These are phyloP conservation scores for Iberis amara DNA, from an alignment of 441 rosid genomes.

Conservation along the genomic window DNA sequence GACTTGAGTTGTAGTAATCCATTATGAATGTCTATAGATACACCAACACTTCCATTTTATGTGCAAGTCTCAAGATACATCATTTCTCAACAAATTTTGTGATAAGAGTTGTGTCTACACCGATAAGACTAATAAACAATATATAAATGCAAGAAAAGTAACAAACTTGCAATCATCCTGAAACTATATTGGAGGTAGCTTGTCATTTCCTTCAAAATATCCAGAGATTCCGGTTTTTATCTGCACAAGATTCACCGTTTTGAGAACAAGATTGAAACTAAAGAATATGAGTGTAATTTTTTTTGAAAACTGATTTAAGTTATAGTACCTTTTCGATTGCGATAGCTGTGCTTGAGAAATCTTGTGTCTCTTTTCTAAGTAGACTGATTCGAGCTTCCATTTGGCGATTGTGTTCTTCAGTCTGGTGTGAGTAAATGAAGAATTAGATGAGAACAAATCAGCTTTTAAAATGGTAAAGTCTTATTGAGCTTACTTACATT, in stretches of 20 bases:
- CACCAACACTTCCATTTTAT: constrained; percentile 18
- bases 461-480: not conserved
- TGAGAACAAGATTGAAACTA: not conserved
- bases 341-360: constrained; percentile 27
- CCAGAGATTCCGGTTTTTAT: constrained; percentile 18
- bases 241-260: constrained; percentile 16
- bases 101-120: too few species aligned
- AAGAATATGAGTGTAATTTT: not conserved
- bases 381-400: constrained; percentile 40
- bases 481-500: constrained; percentile 43
- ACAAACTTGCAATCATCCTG: too few species aligned
- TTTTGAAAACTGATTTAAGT: not conserved
- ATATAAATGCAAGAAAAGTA: too few species aligned
- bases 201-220: constrained; percentile 26
- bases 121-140: too few species aligned
- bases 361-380: constrained; percentile 41
- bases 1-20: constrained; percentile 32
- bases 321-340: constrained; percentile 23
- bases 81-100: too few species aligned
- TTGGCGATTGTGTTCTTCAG: constrained; percentile 47
- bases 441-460: constrained; percentile 11
- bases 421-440: too few species aligned
- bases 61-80: constrained; percentile 9
- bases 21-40: constrained; percentile 20
- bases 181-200: constrained; percentile 16